Base-by-base conservation (phyloP, 768 basidiomycete genomes). In the Lepiota subincarnata region DNA sequence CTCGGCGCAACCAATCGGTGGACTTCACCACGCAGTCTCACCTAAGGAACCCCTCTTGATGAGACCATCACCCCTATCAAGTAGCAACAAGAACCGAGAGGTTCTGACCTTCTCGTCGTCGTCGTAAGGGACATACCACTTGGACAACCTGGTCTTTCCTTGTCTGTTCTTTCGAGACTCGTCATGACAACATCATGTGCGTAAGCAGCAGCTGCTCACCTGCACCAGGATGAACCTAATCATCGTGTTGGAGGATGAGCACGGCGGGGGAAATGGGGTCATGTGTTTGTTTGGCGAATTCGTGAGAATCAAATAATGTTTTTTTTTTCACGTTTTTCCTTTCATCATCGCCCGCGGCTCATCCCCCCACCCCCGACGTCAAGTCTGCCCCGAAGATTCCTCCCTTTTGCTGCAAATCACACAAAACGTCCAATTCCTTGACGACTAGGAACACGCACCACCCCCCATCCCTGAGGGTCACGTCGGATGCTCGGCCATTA, bases 91-190 rank as follows among this genome's bases (percentile, higher is more conserved):
- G 26, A 31, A 8, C 31, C 7, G 10, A 31, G 31, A 5, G 24
- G 24, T 31, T 31, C 56, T 28, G 42, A 92, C 92, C 86, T 98
- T 99, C 78, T 98, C 97, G 61, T 99, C 97, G 65, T 99, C 97
- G 62, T 98, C 95, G 61, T 94, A 98, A 1, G 97, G 97, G 22
- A 92, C 92, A 74, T 98, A 98, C 96, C 96, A 99, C 71, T 98
- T 98, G 8, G 92, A 94, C 46, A 98, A 70, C 52, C 97, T 79
- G 2, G 96, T 98, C 75, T 99, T 99, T 14, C 97, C 97, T 74
- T 99, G 97, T 37, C 96, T 85, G 67, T 98, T 98, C 94, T 98
- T 24, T 60, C 3, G 39, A 8, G 18, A n/a, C 56, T 52, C 20
- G 18, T 40, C 11, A 51, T 46, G 16, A 40, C 28, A 54, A 12